phyloP scores from a whole-genome alignment of 2,329 filamentous ascomycete genomes.

The Fusarium robinianum region DNA sequence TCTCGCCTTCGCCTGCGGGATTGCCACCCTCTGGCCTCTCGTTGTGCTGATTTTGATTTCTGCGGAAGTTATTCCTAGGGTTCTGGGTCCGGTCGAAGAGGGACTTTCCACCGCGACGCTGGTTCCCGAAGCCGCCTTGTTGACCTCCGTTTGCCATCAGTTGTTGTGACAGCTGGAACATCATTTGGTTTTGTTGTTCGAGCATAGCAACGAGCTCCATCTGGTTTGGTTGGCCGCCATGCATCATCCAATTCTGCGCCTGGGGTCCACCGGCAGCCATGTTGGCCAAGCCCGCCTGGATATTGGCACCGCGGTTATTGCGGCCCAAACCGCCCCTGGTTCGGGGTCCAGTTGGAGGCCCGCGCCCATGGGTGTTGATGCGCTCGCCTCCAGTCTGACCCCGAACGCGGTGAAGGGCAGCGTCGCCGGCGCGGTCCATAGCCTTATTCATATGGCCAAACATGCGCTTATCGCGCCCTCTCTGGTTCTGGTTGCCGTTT shows the following conservation, averaged over 20 bases:
- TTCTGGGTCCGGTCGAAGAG: constrained; percentile 75
- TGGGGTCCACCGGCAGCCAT: constrained; percentile 45
- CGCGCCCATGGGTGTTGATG: constrained; percentile 77
- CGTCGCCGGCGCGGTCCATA: constrained; percentile 77
- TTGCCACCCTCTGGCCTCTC: constrained; percentile 43
- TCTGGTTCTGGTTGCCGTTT: constrained; percentile 57
- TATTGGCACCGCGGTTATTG: constrained; percentile 54
- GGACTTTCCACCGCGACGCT: constrained; percentile 58
- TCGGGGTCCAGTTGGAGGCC: constrained; percentile 72
- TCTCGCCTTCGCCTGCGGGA: constrained; percentile 45
- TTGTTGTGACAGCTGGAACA: constrained; percentile 73
- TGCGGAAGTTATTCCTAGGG: constrained; percentile 57
- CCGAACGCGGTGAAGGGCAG: constrained; percentile 79
- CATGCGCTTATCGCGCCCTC: constrained; percentile 76
- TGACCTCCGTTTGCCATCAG: constrained; percentile 57
- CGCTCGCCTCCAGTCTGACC: constrained; percentile 73
- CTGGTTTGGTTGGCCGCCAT: constrained; percentile 53
- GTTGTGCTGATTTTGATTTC: constrained; percentile 50
- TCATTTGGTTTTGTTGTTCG: constrained; percentile 86
- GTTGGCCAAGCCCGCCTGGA: constrained; percentile 56
- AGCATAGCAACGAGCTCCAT: constrained; percentile 73
- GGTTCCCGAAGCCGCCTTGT: constrained; percentile 46
- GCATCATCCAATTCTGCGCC: constrained; percentile 54
- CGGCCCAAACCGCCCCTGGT: constrained; percentile 56
- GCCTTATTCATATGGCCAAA: constrained; percentile 82